Conservation (phyloP, 768 basidiomycete genomes). For the Filobasidium floriforme region DNA sequence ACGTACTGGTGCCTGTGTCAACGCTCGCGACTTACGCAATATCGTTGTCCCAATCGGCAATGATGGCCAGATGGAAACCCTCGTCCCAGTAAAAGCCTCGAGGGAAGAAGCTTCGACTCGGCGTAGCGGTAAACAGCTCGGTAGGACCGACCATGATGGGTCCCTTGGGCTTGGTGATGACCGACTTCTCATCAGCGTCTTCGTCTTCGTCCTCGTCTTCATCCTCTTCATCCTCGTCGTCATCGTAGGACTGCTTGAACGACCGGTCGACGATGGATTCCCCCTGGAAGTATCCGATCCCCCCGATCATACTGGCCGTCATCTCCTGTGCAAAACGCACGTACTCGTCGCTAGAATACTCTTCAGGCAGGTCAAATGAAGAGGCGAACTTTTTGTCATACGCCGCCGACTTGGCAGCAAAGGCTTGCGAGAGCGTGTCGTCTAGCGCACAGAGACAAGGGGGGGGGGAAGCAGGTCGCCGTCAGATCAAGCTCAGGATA, state of each 20-base stretch:
- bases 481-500: constrained; percentile 6
- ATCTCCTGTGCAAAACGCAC: constrained; percentile 74
- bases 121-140: constrained; percentile 79
- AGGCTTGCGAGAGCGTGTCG: constrained; percentile 58
- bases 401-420: constrained; percentile 57
- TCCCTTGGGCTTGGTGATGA: constrained; percentile 20
- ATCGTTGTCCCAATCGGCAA: constrained; percentile 88
- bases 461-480: no score
- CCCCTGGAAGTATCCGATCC: constrained; percentile 92
- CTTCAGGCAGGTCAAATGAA: constrained; percentile 61
- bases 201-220: constrained; percentile 43
- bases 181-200: constrained; percentile 42
- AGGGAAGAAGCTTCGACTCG: constrained; percentile 93
- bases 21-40: constrained; percentile 54
- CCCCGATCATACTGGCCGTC: constrained; percentile 84
- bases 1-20: not conserved
- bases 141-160: constrained; percentile 60
- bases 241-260: constrained; percentile 85
- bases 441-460: constrained; percentile 51
- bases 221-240: constrained; percentile 45
- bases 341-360: constrained; percentile 51
- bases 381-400: constrained; percentile 63
- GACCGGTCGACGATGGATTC: constrained; percentile 74
- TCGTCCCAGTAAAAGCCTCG: constrained; percentile 99
- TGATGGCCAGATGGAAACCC: constrained; percentile 86